Percentiles rank a stretch among this genome's conserved stretches.
Evolutionary conservation across 768 basidiomycete species (phyloP).

Genomic region (Crucibulum laeve): DNA sequence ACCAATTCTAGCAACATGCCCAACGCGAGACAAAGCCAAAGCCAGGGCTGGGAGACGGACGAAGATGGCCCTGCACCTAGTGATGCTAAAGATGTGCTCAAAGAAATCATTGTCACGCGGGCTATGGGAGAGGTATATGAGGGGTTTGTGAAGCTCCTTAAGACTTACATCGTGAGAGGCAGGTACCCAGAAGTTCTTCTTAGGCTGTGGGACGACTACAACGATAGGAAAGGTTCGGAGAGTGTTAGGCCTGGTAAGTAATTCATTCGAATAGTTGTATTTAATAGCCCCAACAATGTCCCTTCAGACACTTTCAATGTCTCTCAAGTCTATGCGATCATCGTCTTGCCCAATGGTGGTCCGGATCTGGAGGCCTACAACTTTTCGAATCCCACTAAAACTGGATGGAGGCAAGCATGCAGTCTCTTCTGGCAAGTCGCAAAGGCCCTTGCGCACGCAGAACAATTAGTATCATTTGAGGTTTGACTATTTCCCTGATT

Average conservation of each 20-base stretch:
- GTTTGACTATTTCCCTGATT: conserved; percentile 36
- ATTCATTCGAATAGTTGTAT: conserved; percentile 2
- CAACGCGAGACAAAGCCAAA: conserved; percentile 7
- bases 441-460: conserved; percentile 73
- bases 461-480: conserved; percentile 81
- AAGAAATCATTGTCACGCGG: conserved; percentile 74
- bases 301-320: conserved; percentile 65
- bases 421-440: conserved; percentile 91
- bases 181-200: conserved; percentile 78
- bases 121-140: conserved; percentile 73
- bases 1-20: conserved; percentile 6
- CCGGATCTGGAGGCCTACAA: conserved; percentile 84
- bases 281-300: conserved; percentile 1
- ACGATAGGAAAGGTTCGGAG: conserved; percentile 70
- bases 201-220: conserved; percentile 84
- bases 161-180: conserved; percentile 84
- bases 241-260: conserved; percentile 76
- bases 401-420: conserved; percentile 82
- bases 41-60: conserved; percentile 15
- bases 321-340: conserved; percentile 82
- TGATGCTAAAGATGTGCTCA: conserved; percentile 71
- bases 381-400: conserved; percentile 52
- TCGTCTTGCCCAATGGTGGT: conserved; percentile 88
- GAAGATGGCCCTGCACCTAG: conserved; percentile 65
- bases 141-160: conserved; percentile 78